A percentile compares a stretch with the other conserved stretches of the same genome.
These are phyloP conservation scores for Metschnikowia similis DNA, from an alignment of 805 yeast genomes.

Conservation along the genomic window DNA sequence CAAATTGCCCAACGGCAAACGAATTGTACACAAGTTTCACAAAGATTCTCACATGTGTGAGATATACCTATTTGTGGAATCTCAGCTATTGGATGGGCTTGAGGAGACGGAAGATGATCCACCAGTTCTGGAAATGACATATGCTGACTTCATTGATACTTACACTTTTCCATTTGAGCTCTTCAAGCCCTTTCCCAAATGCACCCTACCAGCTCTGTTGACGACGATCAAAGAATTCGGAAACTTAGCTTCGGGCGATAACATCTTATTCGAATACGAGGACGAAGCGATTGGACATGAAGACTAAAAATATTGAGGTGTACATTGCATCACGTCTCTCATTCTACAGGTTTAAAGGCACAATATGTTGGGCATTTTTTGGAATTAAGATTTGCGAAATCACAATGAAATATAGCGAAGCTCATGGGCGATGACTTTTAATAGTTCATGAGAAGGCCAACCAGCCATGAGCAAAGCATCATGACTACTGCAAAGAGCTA, in stretches of 20 bases:
- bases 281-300: slow-evolving; percentile 18
- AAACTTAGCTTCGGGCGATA: slow-evolving; percentile 34
- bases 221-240: slow-evolving; percentile 15
- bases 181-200: slow-evolving; percentile 41
- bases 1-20: slow-evolving; percentile 50
- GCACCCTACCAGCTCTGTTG: slow-evolving; percentile 16
- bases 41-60: slow-evolving; percentile 40
- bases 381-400: neutral
- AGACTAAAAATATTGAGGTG: neutral
- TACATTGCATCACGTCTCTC: neutral
- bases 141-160: slow-evolving; percentile 21
- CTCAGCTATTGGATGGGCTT: slow-evolving; percentile 23
- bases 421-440: too few relatives aligned
- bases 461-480: neutral
- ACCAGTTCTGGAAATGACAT: neutral
- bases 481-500: neutral
- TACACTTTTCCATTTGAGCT: slow-evolving; percentile 35
- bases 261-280: slow-evolving; percentile 33
- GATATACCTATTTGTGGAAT: slow-evolving; percentile 48
- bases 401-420: too few relatives aligned
- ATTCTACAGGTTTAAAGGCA: neutral
- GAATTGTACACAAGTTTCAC: slow-evolving; percentile 43
- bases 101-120: slow-evolving; percentile 14
- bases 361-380: neutral
- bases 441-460: too few relatives aligned